Evolutionary conservation across 805 yeast genomes (phyloP).

Genomic region (Cyberlindnera xylosilytica): DNA sequence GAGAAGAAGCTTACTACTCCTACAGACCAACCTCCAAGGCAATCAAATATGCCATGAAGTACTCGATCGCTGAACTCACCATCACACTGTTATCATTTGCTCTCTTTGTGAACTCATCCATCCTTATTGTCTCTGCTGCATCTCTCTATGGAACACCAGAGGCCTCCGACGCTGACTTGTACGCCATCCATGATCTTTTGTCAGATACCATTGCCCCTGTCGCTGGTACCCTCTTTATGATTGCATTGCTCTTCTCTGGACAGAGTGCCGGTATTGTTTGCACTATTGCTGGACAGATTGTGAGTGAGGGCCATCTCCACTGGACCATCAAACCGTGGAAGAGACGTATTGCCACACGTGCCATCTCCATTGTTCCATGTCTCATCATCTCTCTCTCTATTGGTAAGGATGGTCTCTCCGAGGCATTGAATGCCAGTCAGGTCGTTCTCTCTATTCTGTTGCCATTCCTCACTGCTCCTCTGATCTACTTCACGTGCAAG

Average conservation of each 20-base stretch:
- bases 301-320: slow-evolving; percentile 82
- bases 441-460: slow-evolving; percentile 77
- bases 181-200: slow-evolving; percentile 68
- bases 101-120: slow-evolving; percentile 80
- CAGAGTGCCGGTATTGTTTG: slow-evolving; percentile 91
- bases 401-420: slow-evolving; percentile 69
- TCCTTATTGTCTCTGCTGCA: slow-evolving; percentile 77
- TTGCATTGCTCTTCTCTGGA: slow-evolving; percentile 82
- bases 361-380: slow-evolving; percentile 80
- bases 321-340: slow-evolving; percentile 83
- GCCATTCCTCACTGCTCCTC: slow-evolving; percentile 83
- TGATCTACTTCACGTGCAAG: slow-evolving; percentile 75
- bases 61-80: slow-evolving; percentile 68
- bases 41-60: slow-evolving; percentile 65
- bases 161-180: slow-evolving; percentile 76
- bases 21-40: slow-evolving; percentile 76
- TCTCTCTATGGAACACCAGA: slow-evolving; percentile 68
- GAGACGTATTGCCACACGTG: slow-evolving; percentile 73
- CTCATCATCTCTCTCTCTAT: slow-evolving; percentile 64
- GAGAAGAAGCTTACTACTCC: slow-evolving; percentile 35
- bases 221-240: slow-evolving; percentile 81
- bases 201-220: slow-evolving; percentile 59
- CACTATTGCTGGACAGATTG: slow-evolving; percentile 91
- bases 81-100: slow-evolving; percentile 77
- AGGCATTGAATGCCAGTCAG: slow-evolving; percentile 81